Evolutionary conservation across 495 filamentous ascomycete genomes (phyloP), one percentile per base, ranked within the genome.

Genomic region (Hypoxylon intermedium): DNA sequence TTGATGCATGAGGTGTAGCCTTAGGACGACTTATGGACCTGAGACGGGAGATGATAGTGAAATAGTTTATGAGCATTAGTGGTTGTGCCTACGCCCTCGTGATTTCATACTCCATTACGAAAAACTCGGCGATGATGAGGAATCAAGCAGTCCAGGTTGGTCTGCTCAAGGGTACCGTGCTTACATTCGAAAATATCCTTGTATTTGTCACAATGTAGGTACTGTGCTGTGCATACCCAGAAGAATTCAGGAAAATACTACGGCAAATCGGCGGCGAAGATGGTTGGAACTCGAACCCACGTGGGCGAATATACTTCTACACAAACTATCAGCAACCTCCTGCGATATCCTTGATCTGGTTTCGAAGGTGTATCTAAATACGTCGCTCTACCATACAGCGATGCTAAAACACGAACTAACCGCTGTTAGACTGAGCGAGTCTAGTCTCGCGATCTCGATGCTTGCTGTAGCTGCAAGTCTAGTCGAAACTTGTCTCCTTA

Each of bases 251-350:
- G 15, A 62, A 41, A 37, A 52, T 43, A n/a, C 42, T 72, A n/a
- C 69, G 66, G 69, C 31, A 47, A 24, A 58, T 57, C 6, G 66
- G 69, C 6, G 69, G 66, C 2, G 50, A 60, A 21, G 49, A 59
- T 21, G 48, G 53, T 9, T 72, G 67, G 63, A 72, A 72, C 24
- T 72, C 69, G 1, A 59, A 72, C 46, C 69, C 69, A 0, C 43
- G 46, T 18, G 28, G 53, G 9, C 36, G 66, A n/a, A 69, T 72
- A 28, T 72, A 72, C 53, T 69, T 64, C 26, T 69, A 72, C 33
- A 66, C 62, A n/a, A 72, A 72, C 47, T 61, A 69, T 24, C 11
- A 52, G 19, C 33, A 67, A 21, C 69, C 69, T 11, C 66, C 66
- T 0, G 50, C 52, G 15, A 60, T 72, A 31, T 63, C 66, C 0